A percentile compares a stretch with the other conserved stretches of the same genome.
Conservation (phyloP, 31 red algal genomes). For the Asparagopsis taxiformis region DNA sequence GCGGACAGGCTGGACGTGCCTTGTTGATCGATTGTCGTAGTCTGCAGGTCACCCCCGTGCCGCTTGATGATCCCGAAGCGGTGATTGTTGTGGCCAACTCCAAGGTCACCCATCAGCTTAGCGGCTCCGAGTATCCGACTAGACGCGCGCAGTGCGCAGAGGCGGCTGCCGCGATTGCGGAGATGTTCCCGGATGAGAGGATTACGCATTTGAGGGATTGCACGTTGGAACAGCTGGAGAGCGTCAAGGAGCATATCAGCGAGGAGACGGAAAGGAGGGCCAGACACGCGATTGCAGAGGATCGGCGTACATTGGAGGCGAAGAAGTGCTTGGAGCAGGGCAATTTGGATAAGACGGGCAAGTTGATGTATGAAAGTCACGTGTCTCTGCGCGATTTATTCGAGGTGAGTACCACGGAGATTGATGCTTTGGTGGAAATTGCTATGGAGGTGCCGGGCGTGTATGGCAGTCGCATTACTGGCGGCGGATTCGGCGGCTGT, state of each 20-base stretch:
- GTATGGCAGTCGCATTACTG: constrained; percentile 90
- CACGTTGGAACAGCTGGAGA: constrained; percentile 67
- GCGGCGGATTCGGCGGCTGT: constrained; percentile 98
- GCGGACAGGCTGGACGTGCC: constrained; percentile 51
- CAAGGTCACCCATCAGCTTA: constrained; percentile 70
- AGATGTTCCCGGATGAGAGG: constrained; percentile 18
- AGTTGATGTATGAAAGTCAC: constrained; percentile 91
- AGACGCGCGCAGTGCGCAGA: constrained; percentile 58
- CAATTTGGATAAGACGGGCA: constrained; percentile 58
- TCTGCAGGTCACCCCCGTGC: constrained; percentile 40
- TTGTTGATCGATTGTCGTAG: constrained; percentile 92
- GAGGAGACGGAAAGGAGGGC: constrained; percentile 64
- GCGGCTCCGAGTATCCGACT: constrained; percentile 82
- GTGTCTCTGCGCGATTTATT: constrained; percentile 79
- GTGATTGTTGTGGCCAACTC: constrained; percentile 85
- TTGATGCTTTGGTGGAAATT: constrained; percentile 93
- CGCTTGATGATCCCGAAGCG: constrained; percentile 68
- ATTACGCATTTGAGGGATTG: constrained; percentile 81
- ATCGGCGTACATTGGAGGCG: constrained; percentile 68
- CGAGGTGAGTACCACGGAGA: constrained; percentile 86
- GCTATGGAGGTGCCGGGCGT: constrained; percentile 82
- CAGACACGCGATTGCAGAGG: constrained; percentile 85
- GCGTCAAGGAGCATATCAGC: constrained; percentile 43
- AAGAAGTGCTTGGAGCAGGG: constrained; percentile 61
- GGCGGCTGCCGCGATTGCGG: constrained; percentile 64